Conservation (phyloP, 345 rosid species). For the Syzygium aromaticum region DNA sequence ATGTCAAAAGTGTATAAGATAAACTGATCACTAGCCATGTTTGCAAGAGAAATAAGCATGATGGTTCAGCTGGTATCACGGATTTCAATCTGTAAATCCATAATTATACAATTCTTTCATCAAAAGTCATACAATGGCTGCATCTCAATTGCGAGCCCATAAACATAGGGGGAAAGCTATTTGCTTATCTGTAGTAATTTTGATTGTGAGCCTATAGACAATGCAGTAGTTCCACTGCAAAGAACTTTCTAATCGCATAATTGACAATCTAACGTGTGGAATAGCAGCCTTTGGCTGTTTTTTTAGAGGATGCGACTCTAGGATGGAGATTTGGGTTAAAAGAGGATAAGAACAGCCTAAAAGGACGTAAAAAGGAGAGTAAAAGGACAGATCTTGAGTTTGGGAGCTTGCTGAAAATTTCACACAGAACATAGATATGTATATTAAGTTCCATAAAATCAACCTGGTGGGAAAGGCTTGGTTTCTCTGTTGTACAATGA, state of each 20-base stretch:
- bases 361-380: neutral
- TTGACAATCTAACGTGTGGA: neutral
- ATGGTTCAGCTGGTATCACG: neutral
- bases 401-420: neutral
- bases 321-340: neutral
- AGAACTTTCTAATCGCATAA: neutral
- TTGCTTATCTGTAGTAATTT: neutral
- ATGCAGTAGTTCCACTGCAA: neutral
- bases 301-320: neutral
- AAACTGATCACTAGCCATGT: neutral
- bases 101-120: neutral
- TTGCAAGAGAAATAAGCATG: neutral
- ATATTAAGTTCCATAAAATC: neutral
- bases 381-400: neutral
- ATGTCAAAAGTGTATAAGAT: neutral
- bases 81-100: neutral
- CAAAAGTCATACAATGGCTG: neutral
- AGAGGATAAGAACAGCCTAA: neutral
- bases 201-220: neutral
- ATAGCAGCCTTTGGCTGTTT: neutral
- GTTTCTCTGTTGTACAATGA: neutral
- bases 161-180: neutral
- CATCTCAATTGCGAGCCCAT: neutral
- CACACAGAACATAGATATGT: neutral
- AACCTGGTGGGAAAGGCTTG: neutral